phyloP scores from a whole-genome alignment of 2,329 filamentous ascomycete genomes.

The Alternaria arbusti region DNA sequence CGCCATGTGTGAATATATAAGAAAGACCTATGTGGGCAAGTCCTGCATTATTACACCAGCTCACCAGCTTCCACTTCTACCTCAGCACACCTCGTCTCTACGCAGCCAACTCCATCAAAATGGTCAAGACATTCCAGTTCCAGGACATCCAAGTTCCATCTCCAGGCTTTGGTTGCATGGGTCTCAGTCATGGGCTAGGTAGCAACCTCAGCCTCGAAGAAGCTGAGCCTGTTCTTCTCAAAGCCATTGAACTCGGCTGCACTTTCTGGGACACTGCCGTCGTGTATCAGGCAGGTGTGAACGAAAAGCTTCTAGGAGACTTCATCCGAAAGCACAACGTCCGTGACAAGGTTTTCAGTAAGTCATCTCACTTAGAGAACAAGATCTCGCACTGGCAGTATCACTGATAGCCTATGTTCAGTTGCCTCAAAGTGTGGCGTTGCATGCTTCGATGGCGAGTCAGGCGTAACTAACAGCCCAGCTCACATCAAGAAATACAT shows the following conservation, averaged over 20 bases:
- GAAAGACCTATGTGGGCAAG: not conserved
- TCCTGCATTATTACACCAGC: not conserved
- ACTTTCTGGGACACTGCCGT: conserved; percentile 59
- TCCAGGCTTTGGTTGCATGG: conserved; percentile 65
- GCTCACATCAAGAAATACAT: conserved; percentile 49
- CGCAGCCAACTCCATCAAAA: not conserved
- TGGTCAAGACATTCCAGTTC: conserved; percentile 31
- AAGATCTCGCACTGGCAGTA: not conserved
- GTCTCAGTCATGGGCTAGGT: conserved; percentile 55
- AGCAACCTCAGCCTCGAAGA: conserved; percentile 50
- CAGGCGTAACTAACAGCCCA: conserved; percentile 46
- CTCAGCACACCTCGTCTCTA: not conserved
- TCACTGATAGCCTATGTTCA: not conserved
- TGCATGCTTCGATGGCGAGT: conserved; percentile 45
- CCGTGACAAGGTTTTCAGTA: conserved; percentile 31
- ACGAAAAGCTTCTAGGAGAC: conserved; percentile 37
- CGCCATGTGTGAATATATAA: not conserved
- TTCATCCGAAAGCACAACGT: conserved; percentile 36
- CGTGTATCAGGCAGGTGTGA: conserved; percentile 29
- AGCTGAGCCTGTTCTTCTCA: conserved; percentile 57
- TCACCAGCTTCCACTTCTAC: not conserved
- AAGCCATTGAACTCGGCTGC: conserved; percentile 57
- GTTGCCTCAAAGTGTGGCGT: conserved; percentile 37
- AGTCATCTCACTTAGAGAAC: not conserved
- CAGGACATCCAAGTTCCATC: conserved; percentile 50